Evolutionary conservation across 2,329 filamentous ascomycete species (phyloP).

Genomic region (Penicillium fuscoglaucum): DNA sequence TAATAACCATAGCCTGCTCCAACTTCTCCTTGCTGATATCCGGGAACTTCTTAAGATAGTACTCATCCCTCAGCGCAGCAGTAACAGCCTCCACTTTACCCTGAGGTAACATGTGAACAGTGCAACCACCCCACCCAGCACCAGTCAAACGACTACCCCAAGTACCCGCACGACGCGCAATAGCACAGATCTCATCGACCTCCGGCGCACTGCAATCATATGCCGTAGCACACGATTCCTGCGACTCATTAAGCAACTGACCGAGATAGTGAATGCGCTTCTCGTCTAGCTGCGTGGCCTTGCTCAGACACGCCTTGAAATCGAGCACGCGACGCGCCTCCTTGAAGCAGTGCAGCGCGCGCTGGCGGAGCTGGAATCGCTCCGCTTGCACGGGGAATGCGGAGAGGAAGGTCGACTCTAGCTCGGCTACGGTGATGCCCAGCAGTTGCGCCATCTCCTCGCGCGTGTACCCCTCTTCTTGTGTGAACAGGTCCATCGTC

Average conservation of each 20-base stretch:
- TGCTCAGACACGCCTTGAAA: slow-evolving; percentile 74
- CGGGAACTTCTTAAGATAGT: slow-evolving; percentile 73
- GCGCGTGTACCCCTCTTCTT: slow-evolving; percentile 82
- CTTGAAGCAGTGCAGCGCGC: slow-evolving; percentile 85
- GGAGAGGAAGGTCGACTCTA: slow-evolving; percentile 77
- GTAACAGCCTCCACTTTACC: slow-evolving; percentile 77
- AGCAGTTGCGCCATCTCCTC: slow-evolving; percentile 77
- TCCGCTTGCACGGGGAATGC: slow-evolving; percentile 88
- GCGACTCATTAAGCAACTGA: slow-evolving; percentile 82
- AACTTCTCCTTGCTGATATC: slow-evolving; percentile 70
- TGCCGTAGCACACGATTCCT: slow-evolving; percentile 78
- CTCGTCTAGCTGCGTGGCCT: slow-evolving; percentile 56
- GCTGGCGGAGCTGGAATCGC: slow-evolving; percentile 81
- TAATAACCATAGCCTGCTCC: slow-evolving; percentile 80
- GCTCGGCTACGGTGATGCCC: slow-evolving; percentile 65
- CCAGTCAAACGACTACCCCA: slow-evolving; percentile 87
- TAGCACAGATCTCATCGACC: slow-evolving; percentile 81
- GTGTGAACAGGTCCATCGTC: slow-evolving; percentile 68
- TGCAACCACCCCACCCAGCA: slow-evolving; percentile 96
- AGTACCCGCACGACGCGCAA: slow-evolving; percentile 75
- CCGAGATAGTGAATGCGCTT: slow-evolving; percentile 75
- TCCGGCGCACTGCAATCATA: slow-evolving; percentile 94
- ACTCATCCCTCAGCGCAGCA: slow-evolving; percentile 74
- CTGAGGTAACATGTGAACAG: slow-evolving; percentile 85
- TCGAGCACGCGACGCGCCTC: slow-evolving; percentile 83